Evolutionary conservation across 495 filamentous ascomycete genomes (phyloP), one percentile per base, ranked within the genome.

Genomic region (Staphylotrichum tortipilum): DNA sequence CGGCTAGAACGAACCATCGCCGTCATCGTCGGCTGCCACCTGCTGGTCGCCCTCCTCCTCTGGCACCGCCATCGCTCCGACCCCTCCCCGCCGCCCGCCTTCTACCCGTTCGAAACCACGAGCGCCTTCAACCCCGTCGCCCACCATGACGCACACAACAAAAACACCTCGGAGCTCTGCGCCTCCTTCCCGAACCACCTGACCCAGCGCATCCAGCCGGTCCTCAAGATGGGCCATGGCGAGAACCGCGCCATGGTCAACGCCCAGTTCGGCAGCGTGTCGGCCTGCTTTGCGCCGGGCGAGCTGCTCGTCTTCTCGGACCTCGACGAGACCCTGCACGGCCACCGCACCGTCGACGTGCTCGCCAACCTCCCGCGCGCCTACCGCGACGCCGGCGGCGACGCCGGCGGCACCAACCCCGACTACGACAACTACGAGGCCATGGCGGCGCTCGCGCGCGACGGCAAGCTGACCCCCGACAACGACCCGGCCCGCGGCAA

Each of bases 261-360:
- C 3, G 56, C 53, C 1, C 59, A 62, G 28, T 42, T 62, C 21
- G 17, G 48, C 33, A 54, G 48, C 37, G 53, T 57, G 11, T 59
- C 56, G 30, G 53, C 56, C 4, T 62, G 59, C 47, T 62, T 61
- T 29, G 1, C 1, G 2, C 45, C 59, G 7, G 45, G 59, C 7
- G 64, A 74, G 43, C 59, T 68, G 12, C 67, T 74, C 47, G 63
- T 74, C 39, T 72, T 73, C 58, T 73, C 72, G 21, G 72, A 75
- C 42, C 61, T 68, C 31, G 57, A 66, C 17, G 61, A 67, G 34
- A 37, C 53, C 3, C 43, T 64, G 47, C 55, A 62, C 30, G 61
- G 60, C 26, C 61, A 64, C 49, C 49, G 60, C 11, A 58, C 68
- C 22, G 52, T 66, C 44, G 71, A 75, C 54, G 64, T 68, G 28